phyloP scores from a whole-genome alignment of 169 alveolate species.

The Condylostoma magnum region DNA sequence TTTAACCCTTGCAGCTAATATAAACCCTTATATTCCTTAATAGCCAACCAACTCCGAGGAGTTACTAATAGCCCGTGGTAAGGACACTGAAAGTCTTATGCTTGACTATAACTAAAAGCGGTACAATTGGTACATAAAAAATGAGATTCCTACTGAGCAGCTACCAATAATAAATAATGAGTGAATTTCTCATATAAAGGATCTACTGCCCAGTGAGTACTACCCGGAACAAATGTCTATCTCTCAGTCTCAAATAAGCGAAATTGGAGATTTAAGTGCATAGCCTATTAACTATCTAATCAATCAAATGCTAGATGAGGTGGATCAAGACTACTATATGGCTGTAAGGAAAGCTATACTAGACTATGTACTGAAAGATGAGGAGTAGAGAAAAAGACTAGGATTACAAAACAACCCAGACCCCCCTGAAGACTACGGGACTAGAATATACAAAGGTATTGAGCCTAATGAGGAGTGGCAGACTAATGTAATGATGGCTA shows the following conservation, averaged over 20 bases:
- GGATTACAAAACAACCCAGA: slow-evolving; percentile 64
- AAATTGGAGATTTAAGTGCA: too few species aligned
- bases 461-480: slow-evolving; percentile 77
- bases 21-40: slow-evolving; percentile 26
- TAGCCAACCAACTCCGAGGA: slow-evolving; percentile 41
- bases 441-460: slow-evolving; percentile 56
- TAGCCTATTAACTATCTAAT: slow-evolving; percentile 54
- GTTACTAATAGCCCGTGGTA: not conserved
- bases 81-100: not conserved
- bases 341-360: slow-evolving; percentile 61
- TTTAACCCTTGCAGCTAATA: slow-evolving; percentile 30
- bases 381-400: slow-evolving; percentile 59
- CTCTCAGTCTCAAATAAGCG: too few species aligned
- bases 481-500: slow-evolving; percentile 72
- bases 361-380: slow-evolving; percentile 72
- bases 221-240: slow-evolving; percentile 55
- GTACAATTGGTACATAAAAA: slow-evolving; percentile 65
- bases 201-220: slow-evolving; percentile 68
- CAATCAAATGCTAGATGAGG: slow-evolving; percentile 70
- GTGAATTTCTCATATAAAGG: slow-evolving; percentile 71
- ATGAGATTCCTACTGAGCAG: slow-evolving; percentile 73
- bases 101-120: slow-evolving; percentile 33
- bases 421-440: slow-evolving; percentile 72
- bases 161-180: slow-evolving; percentile 68
- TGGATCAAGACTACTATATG: slow-evolving; percentile 63